phyloP scores from a whole-genome alignment of 1,139 yeast genomes.

The Scheffersomyces parashehatae region DNA sequence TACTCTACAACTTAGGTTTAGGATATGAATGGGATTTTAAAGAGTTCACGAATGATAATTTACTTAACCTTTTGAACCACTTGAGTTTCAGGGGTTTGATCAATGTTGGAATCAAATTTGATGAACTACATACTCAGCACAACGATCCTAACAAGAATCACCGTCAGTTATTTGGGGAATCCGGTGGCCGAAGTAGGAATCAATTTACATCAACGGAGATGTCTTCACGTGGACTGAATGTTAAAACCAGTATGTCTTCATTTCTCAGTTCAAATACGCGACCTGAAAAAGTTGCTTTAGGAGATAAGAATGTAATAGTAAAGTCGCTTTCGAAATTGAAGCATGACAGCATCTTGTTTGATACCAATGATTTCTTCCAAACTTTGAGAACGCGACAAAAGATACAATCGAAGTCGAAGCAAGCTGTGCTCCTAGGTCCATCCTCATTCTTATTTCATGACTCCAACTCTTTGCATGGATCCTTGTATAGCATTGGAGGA shows the following conservation, averaged over 20 bases:
- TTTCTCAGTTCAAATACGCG: background rate
- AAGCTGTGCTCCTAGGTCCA: background rate
- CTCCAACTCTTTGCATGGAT: constrained; percentile 30
- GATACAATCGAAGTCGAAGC: background rate
- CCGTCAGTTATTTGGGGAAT: background rate
- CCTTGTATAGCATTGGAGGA: constrained; percentile 41
- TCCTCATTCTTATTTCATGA: constrained; percentile 19
- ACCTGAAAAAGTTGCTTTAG: background rate
- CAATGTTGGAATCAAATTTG: constrained; percentile 25
- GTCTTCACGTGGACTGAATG: background rate
- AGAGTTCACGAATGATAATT: constrained; percentile 33
- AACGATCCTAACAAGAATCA: constrained; percentile 2
- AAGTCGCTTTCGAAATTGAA: constrained; percentile 21
- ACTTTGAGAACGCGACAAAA: constrained; percentile 4
- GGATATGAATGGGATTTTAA: constrained; percentile 41
- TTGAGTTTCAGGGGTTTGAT: constrained; percentile 27
- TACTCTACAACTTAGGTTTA: constrained; percentile 40
- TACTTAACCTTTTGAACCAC: constrained; percentile 32
- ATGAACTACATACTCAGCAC: constrained; percentile 18
- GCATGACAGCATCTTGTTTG: constrained; percentile 32
- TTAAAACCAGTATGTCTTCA: background rate
- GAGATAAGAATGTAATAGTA: constrained; percentile 23
- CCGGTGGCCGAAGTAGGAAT: background rate
- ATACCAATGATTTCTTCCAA: constrained; percentile 22
- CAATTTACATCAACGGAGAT: background rate